Evolutionary conservation across 345 rosid genomes (phyloP).

Genomic region (Citropsis articulata): DNA sequence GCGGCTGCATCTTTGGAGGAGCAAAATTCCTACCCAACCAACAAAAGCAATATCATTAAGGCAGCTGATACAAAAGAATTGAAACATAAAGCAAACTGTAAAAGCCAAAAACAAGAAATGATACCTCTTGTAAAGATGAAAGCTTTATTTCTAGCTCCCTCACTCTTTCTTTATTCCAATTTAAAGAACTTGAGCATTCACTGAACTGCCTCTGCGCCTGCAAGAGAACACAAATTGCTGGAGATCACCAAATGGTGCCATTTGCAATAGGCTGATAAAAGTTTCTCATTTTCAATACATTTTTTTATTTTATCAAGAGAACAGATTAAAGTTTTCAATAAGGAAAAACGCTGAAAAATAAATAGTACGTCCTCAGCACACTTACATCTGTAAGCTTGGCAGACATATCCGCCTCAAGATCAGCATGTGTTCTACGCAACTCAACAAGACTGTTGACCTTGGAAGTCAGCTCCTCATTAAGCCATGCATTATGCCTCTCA

Average conservation of each 20-base stretch:
- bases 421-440: constrained; percentile 58
- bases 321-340: neutral
- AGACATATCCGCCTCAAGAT: constrained; percentile 79
- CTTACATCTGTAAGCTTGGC: constrained; percentile 73
- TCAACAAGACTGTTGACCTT: constrained; percentile 64
- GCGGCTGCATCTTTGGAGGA: constrained; percentile 66
- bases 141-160: constrained; percentile 65
- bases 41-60: constrained; percentile 26
- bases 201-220: constrained; percentile 61
- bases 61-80: constrained; percentile 13
- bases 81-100: constrained; percentile 2
- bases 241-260: neutral
- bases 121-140: constrained; percentile 64
- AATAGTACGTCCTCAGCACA: neutral
- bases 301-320: no score
- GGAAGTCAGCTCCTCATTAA: constrained; percentile 77
- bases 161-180: constrained; percentile 74
- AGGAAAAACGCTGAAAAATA: neutral
- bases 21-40: constrained; percentile 54
- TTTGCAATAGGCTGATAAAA: no score
- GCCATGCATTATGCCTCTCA: constrained; percentile 87
- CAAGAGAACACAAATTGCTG: constrained; percentile 4
- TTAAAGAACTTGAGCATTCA: constrained; percentile 63
- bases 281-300: no score
- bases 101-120: constrained; percentile 1